Conservation (phyloP, 148 eudicot genomes). For the Camellia lanceoleosa region DNA sequence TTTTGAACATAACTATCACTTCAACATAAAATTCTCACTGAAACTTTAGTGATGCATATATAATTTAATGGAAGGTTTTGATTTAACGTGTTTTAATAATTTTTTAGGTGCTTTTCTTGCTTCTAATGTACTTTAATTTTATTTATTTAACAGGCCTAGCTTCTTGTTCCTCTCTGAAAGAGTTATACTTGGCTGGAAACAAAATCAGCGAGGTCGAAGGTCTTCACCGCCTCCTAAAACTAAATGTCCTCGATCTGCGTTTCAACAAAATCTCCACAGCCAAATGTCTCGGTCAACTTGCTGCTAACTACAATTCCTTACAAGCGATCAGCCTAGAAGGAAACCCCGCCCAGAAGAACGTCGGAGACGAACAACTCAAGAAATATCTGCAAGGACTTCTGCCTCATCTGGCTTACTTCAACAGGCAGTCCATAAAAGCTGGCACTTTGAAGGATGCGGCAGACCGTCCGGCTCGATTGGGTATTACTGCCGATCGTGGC, state of each 20-base stretch:
- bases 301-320: conserved; percentile 84
- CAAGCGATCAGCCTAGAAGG: conserved; percentile 96
- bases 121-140: neutral
- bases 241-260: conserved; percentile 74
- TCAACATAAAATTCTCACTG: neutral
- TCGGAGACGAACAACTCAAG: conserved; percentile 89
- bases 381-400: conserved; percentile 70
- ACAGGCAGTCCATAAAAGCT: conserved; percentile 62
- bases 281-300: conserved; percentile 87
- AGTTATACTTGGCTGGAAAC: conserved; percentile 86
- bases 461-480: conserved; percentile 67
- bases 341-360: conserved; percentile 92
- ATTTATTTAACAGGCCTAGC: conserved; percentile 60
- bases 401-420: conserved; percentile 76
- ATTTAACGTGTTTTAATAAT: neutral
- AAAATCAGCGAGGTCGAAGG: conserved; percentile 98
- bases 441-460: conserved; percentile 63
- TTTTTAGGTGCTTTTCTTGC: neutral
- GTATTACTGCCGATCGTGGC: conserved; percentile 53
- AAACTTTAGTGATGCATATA: neutral
- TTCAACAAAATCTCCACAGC: conserved; percentile 92
- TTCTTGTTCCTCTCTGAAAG: conserved; percentile 83
- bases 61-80: neutral
- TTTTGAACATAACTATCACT: neutral
- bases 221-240: conserved; percentile 89